Conservation (phyloP, 352 stramenopile species). For the Aphanomyces stellatus region DNA sequence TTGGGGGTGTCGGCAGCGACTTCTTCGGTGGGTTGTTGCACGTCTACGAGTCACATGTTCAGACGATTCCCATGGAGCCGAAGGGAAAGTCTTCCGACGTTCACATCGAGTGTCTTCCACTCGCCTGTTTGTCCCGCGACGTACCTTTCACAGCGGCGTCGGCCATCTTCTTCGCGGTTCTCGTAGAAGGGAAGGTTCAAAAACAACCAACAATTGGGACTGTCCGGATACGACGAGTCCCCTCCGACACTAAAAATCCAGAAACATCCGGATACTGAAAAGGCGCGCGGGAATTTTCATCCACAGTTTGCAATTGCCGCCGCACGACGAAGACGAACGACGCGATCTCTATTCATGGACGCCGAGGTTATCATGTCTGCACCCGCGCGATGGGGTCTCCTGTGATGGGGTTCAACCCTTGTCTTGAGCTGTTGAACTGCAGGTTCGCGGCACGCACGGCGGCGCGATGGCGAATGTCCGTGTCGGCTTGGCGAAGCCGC, state of each 20-base stretch:
- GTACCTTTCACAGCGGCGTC: conserved; percentile 40
- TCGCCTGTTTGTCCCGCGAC: conserved; percentile 13
- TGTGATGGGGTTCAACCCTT: conserved; percentile 82
- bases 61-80: no score
- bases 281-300: neutral
- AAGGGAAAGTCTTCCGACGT: no score
- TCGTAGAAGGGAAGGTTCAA: neutral
- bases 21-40: conserved; percentile 1
- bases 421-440: conserved; percentile 70
- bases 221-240: neutral
- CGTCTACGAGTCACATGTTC: conserved; percentile 7
- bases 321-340: neutral
- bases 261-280: neutral
- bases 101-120: neutral
- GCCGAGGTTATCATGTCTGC: conserved; percentile 1
- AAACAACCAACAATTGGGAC: neutral
- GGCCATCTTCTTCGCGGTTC: conserved; percentile 31
- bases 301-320: neutral
- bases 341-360: no score
- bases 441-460: conserved; percentile 71
- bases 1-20: conserved; percentile 28
- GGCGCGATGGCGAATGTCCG: conserved; percentile 62
- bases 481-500: conserved; percentile 52
- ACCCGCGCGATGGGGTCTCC: conserved; percentile 46
- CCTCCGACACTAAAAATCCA: neutral